phyloP scores from a whole-genome alignment of 352 stramenopile species.

The Elongisporangium anandrum region DNA sequence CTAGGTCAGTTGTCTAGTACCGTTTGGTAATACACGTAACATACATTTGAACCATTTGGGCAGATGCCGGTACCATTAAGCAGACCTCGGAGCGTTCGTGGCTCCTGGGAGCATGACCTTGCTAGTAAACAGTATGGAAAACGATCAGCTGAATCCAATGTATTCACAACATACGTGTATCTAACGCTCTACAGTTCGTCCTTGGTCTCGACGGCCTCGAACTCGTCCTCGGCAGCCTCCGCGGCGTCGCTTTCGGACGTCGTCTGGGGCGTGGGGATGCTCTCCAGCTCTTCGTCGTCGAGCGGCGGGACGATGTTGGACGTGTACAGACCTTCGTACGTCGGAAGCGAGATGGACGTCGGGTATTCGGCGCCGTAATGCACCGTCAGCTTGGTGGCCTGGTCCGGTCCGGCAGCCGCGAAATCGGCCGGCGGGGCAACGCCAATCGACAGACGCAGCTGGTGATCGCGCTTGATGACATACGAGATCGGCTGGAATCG shows the following conservation, averaged over 20 bases:
- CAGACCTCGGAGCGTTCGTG: too few species aligned
- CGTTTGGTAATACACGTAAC: too few species aligned
- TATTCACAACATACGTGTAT: constrained; percentile 1
- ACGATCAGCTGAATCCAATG: background rate
- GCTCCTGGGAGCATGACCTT: too few species aligned
- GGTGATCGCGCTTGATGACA: constrained; percentile 70
- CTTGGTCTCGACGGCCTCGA: constrained; percentile 43
- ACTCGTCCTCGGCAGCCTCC: constrained; percentile 37
- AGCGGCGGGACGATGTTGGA: constrained; percentile 52
- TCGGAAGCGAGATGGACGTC: constrained; percentile 66
- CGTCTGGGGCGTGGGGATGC: constrained; percentile 13
- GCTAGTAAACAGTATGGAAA: too few species aligned
- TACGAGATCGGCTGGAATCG: constrained; percentile 76
- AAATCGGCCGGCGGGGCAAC: constrained; percentile 56
- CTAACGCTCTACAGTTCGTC: constrained; percentile 36
- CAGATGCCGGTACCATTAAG: too few species aligned
- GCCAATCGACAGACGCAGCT: constrained; percentile 69
- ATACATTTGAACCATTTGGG: too few species aligned
- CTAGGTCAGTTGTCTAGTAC: too few species aligned
- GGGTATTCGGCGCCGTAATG: constrained; percentile 68
- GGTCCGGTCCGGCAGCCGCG: constrained; percentile 31
- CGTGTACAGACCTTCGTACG: constrained; percentile 52
- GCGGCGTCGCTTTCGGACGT: constrained; percentile 9
- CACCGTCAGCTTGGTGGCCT: constrained; percentile 64
- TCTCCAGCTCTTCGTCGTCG: constrained; percentile 18